Evolutionary conservation across 768 basidiomycete species (phyloP).

Genomic region (Serendipita sp.): DNA sequence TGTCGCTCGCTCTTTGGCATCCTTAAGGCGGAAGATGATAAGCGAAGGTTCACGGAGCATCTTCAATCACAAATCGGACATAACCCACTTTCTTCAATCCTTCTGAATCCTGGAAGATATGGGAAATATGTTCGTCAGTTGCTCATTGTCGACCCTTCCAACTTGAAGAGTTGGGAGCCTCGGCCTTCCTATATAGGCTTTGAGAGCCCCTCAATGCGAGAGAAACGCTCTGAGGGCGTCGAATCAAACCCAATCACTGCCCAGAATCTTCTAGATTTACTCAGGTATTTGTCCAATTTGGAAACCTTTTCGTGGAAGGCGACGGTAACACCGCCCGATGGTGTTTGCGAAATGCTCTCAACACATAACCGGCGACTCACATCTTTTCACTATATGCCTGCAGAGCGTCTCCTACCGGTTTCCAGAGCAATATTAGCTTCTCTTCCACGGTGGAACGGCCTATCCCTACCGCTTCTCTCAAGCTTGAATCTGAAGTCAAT

Average conservation of each 20-base stretch:
- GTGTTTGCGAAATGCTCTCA: conserved; percentile 23
- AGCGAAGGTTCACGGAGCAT: conserved; percentile 11
- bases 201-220: conserved; percentile 1
- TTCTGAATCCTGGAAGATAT: conserved; percentile 21
- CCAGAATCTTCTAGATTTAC: conserved; percentile 8
- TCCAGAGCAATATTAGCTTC: background rate
- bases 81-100: conserved; percentile 14
- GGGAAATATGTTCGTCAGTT: conserved; percentile 14
- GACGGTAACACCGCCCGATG: conserved; percentile 22
- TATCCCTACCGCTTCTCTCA: conserved; percentile 20
- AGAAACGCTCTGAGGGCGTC: background rate
- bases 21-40: conserved; percentile 19
- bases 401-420: conserved; percentile 8
- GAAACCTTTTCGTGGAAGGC: conserved; percentile 21
- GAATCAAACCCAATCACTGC: conserved; percentile 11
- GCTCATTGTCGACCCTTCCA: conserved; percentile 7
- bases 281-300: conserved; percentile 13
- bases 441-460: conserved; percentile 22
- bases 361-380: conserved; percentile 14
- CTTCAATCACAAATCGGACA: background rate
- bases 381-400: conserved; percentile 15
- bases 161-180: conserved; percentile 1
- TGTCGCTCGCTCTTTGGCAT: conserved; percentile 14
- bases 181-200: background rate
- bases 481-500: conserved; percentile 8